A percentile compares a stretch with the other conserved stretches of the same genome.
Conservation (phyloP, 768 basidiomycete genomes). For the Leucosporidium scottii region DNA sequence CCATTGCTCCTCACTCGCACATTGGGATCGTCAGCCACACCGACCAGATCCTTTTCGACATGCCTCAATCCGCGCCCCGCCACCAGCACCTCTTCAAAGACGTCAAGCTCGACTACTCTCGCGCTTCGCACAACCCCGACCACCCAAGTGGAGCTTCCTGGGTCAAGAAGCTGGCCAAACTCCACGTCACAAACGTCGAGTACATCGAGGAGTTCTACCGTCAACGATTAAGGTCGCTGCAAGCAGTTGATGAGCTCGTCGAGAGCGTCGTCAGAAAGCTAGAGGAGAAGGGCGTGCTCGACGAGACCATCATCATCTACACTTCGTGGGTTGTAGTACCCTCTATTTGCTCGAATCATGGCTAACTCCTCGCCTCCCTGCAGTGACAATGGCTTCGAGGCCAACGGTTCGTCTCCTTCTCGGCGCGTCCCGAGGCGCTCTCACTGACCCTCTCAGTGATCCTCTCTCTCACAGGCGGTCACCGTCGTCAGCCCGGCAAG, state of each 20-base stretch:
- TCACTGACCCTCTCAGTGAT: too few relatives aligned
- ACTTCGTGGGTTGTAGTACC: constrained; percentile 19
- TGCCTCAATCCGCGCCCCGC: constrained; percentile 16
- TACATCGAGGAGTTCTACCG: constrained; percentile 34
- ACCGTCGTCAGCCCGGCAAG: constrained; percentile 35
- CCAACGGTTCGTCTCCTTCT: background rate
- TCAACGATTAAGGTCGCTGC: constrained; percentile 15
- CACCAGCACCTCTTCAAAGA: constrained; percentile 28
- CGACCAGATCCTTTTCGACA: constrained; percentile 10
- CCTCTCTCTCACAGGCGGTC: background rate
- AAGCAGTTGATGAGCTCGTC: constrained; percentile 34
- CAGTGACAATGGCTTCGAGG: constrained; percentile 33
- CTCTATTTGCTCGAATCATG: background rate
- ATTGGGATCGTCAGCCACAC: background rate
- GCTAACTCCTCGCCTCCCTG: background rate
- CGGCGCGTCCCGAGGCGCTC: too few relatives aligned
- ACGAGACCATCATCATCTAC: constrained; percentile 31
- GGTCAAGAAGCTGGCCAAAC: constrained; percentile 19
- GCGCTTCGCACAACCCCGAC: constrained; percentile 14
- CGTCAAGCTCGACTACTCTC: constrained; percentile 8
- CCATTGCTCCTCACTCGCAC: constrained; percentile 21
- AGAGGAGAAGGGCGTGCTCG: constrained; percentile 23
- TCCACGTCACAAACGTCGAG: constrained; percentile 22
- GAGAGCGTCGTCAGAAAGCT: constrained; percentile 28
- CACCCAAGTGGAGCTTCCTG: constrained; percentile 25